Evolutionary conservation across 192 early-diverging fungal species (phyloP), one percentile per base, ranked within the genome.

Genomic region (Pilaira anomala): DNA sequence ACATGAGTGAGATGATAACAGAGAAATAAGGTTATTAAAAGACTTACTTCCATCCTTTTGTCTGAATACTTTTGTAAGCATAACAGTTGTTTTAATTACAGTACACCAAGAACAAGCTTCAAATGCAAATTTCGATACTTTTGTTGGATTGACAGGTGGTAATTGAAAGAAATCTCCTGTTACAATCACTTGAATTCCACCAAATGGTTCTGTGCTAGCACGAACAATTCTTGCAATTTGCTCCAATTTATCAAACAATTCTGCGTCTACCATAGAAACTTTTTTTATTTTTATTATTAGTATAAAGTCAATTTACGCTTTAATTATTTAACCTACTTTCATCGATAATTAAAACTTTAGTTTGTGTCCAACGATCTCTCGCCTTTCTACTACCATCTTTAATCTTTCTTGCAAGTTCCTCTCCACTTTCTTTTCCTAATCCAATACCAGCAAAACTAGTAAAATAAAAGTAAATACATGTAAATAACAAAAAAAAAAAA

Each of bases 121-220:
- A 65, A 91, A 91, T 13, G 81, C 85, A 68, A 89, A 87, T 68
- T 76, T 76, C 7, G 73, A 72, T 2, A 48, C 62, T 24, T 76
- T 74, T 26, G 56, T 57, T 39, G 76, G 73, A 5, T 80, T 64
- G 7, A 92, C 88, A 2, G 91, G 91, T 30, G 91, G 91, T 22
- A 92, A 73, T 66, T 92, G 91, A 68, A 87, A 93, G 57, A 93
- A 93, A 33, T 93, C 91, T 7, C 91, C 91, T 0, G 90, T 88
- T 13, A 86, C 63, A 59, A 88, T 79, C 9, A 92, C 69, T 60
- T 93, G 91, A 30, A 93, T 83, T 1, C 90, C 90, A 39, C 91
- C 91, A 80, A 91, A 93, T 0, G 85, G 91, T 29, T 48, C 22
- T 3, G 46, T 55, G 18, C 42, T 72, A 3, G 74, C 62, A 36